Evolutionary conservation across 2,329 filamentous ascomycete species (phyloP).

Genomic region (Gnomoniopsis sp.): DNA sequence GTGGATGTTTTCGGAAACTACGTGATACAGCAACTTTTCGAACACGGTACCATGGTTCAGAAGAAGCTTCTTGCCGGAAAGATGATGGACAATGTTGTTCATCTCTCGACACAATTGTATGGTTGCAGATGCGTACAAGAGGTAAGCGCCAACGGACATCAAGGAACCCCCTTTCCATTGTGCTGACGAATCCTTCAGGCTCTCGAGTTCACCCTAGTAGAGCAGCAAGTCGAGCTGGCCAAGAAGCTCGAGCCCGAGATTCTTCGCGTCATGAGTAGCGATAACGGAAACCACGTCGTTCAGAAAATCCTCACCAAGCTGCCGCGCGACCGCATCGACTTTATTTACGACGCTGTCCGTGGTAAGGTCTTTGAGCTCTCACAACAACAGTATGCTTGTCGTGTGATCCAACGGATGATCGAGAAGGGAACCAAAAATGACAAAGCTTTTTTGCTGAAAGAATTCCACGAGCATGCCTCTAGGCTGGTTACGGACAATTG

Average conservation of each 20-base stretch:
- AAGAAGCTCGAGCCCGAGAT: slow-evolving; percentile 78
- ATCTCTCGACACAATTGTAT: slow-evolving; percentile 83
- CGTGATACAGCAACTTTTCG: slow-evolving; percentile 96
- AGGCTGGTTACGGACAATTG: slow-evolving; percentile 81
- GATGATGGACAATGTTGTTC: slow-evolving; percentile 82
- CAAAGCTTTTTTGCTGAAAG: slow-evolving; percentile 68
- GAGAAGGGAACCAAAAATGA: slow-evolving; percentile 75
- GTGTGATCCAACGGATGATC: slow-evolving; percentile 88
- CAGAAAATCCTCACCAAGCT: slow-evolving; percentile 88
- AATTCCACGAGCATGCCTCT: slow-evolving; percentile 70
- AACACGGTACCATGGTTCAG: slow-evolving; percentile 90
- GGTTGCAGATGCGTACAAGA: slow-evolving; percentile 96
- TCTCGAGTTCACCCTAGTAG: slow-evolving; percentile 83
- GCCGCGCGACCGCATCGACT: slow-evolving; percentile 73
- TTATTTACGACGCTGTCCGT: slow-evolving; percentile 78
- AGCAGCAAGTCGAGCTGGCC: slow-evolving; percentile 82
- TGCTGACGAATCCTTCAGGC: slow-evolving; percentile 50
- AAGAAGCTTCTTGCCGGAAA: slow-evolving; percentile 81
- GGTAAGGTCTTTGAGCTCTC: slow-evolving; percentile 72
- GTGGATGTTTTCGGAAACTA: slow-evolving; percentile 98
- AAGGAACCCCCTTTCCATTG: slow-evolving; percentile 1
- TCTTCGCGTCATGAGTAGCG: slow-evolving; percentile 74
- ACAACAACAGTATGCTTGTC: slow-evolving; percentile 80
- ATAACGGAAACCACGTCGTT: slow-evolving; percentile 94
- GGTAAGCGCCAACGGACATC: slow-evolving; percentile 43